Conservation (phyloP, 176 grass and related monocot species). For the Hordeum vulgare region MorexV3_pseudomolecules_assembly NC_058524.1:159609972-159610471, state of each 20-base stretch:
- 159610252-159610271: constrained; percentile 26
- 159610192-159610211: constrained; percentile 63
- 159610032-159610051: too few relatives aligned
- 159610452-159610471: constrained; percentile 61
- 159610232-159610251: constrained; percentile 72
- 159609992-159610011: neutral
- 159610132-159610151: constrained; percentile 76
- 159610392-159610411: constrained; percentile 85
- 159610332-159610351: constrained; percentile 51
- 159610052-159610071: neutral
- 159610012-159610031: neutral
- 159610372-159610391: constrained; percentile 71
- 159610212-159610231: constrained; percentile 70
- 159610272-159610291: neutral
- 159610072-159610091: neutral
- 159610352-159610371: constrained; percentile 85
- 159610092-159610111: neutral
- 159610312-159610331: neutral
- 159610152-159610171: constrained; percentile 74
- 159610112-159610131: constrained; percentile 70
- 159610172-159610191: constrained; percentile 73
- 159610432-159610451: constrained; percentile 63
- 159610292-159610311: neutral
- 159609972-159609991: constrained; percentile 70
- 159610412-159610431: constrained; percentile 67